These are phyloP conservation scores for Zasmidium angulare DNA, from an alignment of 2,329 filamentous ascomycete genomes.

Conservation along the genomic window DNA sequence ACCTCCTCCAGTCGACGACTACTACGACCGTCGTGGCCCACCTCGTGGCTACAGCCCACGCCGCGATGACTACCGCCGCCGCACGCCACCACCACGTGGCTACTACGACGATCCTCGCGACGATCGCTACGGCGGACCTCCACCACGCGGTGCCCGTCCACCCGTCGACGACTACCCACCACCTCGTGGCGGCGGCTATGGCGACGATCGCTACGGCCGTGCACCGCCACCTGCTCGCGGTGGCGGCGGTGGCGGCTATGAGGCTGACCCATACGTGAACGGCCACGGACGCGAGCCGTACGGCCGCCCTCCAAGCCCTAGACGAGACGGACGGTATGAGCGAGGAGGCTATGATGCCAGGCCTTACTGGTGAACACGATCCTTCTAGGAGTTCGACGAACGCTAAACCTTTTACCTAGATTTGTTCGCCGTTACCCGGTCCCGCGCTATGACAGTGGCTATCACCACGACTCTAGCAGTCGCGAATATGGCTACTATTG, in stretches of 20 bases:
- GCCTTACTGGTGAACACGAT: conserved; percentile 32
- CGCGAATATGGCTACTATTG: too few relatives aligned
- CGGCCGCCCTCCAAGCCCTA: conserved; percentile 48
- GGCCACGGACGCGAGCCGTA: conserved; percentile 55
- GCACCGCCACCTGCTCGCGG: conserved; percentile 32
- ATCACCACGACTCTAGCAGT: too few relatives aligned
- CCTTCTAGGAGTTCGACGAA: conserved; percentile 17
- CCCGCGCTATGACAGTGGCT: too few relatives aligned
- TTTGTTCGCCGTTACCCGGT: neutral
- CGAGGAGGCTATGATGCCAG: conserved; percentile 26
- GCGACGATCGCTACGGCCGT: conserved; percentile 71
- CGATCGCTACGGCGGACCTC: conserved; percentile 61
- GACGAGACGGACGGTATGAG: conserved; percentile 34
- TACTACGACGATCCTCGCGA: conserved; percentile 87
- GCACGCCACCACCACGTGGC: conserved; percentile 70
- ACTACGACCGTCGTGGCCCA: conserved; percentile 81
- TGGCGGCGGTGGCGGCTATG: conserved; percentile 49
- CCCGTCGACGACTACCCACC: conserved; percentile 76
- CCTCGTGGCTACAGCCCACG: conserved; percentile 82
- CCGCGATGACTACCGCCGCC: conserved; percentile 81
- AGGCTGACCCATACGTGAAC: conserved; percentile 61
- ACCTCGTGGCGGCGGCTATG: conserved; percentile 57
- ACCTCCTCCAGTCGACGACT: conserved; percentile 65
- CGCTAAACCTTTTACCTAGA: conserved; percentile 18
- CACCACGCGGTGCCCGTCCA: conserved; percentile 61